phyloP scores from a whole-genome alignment of 148 eudicot species.

The Arctostaphylos glauca region DNA sequence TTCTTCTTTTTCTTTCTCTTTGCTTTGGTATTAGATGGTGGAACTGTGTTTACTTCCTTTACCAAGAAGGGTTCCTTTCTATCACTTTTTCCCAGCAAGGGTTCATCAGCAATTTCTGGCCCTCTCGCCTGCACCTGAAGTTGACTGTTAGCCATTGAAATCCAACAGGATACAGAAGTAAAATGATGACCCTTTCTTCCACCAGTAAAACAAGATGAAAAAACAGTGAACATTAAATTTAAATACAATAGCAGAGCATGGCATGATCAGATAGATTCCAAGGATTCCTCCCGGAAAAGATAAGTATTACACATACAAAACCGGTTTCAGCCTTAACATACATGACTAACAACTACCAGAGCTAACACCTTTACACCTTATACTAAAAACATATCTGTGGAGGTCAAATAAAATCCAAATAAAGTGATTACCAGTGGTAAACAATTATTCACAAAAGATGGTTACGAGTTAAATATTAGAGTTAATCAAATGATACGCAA shows the following conservation, averaged over 20 bases:
- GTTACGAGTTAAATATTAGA: neutral
- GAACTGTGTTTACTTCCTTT: slow-evolving; percentile 30
- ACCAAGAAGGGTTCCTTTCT: slow-evolving; percentile 19
- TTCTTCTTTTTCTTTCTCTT: slow-evolving; percentile 95
- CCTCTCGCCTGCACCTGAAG: slow-evolving; percentile 52
- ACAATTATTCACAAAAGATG: neutral
- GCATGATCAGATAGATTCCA: neutral
- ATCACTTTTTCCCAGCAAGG: slow-evolving; percentile 22
- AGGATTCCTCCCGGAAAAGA: neutral
- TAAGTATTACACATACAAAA: neutral
- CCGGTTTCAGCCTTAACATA: neutral
- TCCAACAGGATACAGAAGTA: slow-evolving; percentile 4
- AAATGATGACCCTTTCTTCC: neutral
- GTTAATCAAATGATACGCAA: neutral
- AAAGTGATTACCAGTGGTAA: neutral
- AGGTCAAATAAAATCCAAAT: neutral
- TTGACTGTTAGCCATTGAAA: neutral
- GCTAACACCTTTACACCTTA: neutral
- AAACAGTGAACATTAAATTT: neutral
- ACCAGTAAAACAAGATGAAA: neutral
- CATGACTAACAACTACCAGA: neutral
- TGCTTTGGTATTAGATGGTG: slow-evolving; percentile 46
- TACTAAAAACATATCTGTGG: neutral
- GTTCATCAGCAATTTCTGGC: slow-evolving; percentile 27
- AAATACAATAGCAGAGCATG: neutral